Evolutionary conservation across 345 rosid species (phyloP).

Genomic region (Eucalyptus viminalis): DNA sequence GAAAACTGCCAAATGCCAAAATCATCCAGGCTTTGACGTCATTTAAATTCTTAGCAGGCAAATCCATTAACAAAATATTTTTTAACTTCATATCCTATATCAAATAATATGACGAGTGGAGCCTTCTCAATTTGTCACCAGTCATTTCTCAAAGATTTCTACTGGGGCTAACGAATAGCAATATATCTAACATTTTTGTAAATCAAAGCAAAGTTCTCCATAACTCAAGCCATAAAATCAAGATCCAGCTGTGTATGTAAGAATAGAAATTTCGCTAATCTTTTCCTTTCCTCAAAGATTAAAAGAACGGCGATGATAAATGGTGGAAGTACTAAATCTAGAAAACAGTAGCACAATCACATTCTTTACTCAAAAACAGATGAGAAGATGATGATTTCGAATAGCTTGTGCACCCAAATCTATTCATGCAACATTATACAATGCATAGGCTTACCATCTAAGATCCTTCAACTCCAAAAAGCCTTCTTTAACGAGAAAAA

Average conservation of each 20-base stretch:
- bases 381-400: background rate
- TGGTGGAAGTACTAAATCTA: background rate
- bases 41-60: background rate
- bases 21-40: background rate
- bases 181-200: background rate
- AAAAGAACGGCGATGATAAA: background rate
- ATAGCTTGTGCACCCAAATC: background rate
- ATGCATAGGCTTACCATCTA: slow-evolving; percentile 32
- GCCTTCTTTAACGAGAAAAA: slow-evolving; percentile 58
- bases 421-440: background rate
- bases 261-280: background rate
- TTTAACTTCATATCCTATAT: background rate
- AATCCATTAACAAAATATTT: background rate
- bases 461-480: slow-evolving; percentile 54
- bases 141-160: background rate
- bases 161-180: background rate
- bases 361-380: background rate
- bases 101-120: background rate
- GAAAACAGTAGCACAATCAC: background rate
- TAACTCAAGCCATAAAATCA: background rate
- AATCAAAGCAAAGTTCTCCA: background rate
- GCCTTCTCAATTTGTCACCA: background rate
- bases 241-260: background rate
- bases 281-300: background rate
- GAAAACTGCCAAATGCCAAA: background rate